Evolutionary conservation across 2,329 filamentous ascomycete species (phyloP).

Genomic region (Ambrosiella cleistominuta): DNA sequence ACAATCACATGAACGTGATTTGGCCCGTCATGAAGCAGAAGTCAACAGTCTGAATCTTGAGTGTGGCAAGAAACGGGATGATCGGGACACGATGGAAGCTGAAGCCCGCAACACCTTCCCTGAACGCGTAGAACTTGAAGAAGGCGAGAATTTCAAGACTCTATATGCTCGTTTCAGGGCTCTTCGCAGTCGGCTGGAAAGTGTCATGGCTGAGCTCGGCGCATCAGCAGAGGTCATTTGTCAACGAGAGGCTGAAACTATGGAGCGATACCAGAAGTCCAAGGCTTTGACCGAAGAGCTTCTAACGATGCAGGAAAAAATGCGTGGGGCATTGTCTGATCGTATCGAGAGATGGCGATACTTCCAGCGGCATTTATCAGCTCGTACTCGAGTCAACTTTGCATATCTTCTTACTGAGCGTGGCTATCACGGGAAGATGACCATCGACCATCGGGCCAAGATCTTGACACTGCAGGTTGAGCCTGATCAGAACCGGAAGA

Average conservation of each 20-base stretch:
- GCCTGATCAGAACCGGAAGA: constrained; percentile 50
- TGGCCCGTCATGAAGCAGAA: neutral
- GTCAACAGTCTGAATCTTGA: neutral
- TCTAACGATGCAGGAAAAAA: constrained; percentile 24
- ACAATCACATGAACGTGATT: neutral
- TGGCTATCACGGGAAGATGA: constrained; percentile 66
- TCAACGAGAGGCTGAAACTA: constrained; percentile 26
- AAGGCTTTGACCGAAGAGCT: constrained; percentile 25
- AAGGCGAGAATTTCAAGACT: constrained; percentile 43
- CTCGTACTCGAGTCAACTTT: constrained; percentile 73
- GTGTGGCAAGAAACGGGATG: constrained; percentile 20
- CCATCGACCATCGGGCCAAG: constrained; percentile 59
- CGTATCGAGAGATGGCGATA: constrained; percentile 60
- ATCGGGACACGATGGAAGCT: neutral
- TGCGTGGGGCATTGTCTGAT: constrained; percentile 44
- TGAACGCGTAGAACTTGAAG: constrained; percentile 14
- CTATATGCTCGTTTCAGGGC: constrained; percentile 36
- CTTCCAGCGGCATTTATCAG: constrained; percentile 73
- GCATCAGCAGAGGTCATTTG: constrained; percentile 48
- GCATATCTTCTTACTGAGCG: constrained; percentile 77
- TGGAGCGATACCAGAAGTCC: constrained; percentile 24
- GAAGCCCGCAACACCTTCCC: constrained; percentile 24
- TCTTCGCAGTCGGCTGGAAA: constrained; percentile 39
- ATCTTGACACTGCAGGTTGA: constrained; percentile 62
- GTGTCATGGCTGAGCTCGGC: constrained; percentile 39